Percentiles rank a stretch among this genome's conserved stretches.
phyloP scores from a whole-genome alignment of 2,329 filamentous ascomycete genomes.

The Talaromyces sp. region DNA sequence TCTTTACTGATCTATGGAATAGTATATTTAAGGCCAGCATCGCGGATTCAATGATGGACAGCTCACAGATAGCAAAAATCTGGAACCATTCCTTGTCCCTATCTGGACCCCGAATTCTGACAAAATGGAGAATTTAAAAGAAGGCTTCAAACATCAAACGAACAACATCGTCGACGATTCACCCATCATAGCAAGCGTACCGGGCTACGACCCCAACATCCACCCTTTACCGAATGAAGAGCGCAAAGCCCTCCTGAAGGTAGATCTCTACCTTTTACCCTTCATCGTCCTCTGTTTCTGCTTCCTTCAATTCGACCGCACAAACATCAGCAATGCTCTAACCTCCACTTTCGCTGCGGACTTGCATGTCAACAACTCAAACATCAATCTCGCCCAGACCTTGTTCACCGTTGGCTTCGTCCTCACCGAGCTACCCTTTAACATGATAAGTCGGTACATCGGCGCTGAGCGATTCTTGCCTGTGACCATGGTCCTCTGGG shows the following conservation, averaged over 20 bases:
- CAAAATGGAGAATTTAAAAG: constrained; percentile 1
- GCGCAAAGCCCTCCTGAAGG: constrained; percentile 6
- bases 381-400: constrained; percentile 26
- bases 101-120: not conserved
- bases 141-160: not conserved
- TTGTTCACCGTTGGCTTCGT: constrained; percentile 28
- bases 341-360: constrained; percentile 21
- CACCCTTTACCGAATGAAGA: not conserved
- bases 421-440: constrained; percentile 29
- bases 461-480: constrained; percentile 28
- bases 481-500: constrained; percentile 25
- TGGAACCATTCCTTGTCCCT: not conserved
- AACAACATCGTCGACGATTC: not conserved
- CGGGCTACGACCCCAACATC: constrained; percentile 11
- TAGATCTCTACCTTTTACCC: constrained; percentile 20
- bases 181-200: not conserved
- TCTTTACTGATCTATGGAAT: too few species aligned
- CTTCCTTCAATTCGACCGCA: constrained; percentile 26
- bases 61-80: not conserved
- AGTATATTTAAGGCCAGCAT: not conserved
- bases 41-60: not conserved
- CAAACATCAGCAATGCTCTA: constrained; percentile 26
- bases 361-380: constrained; percentile 23
- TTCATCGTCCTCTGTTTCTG: constrained; percentile 22
- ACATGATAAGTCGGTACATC: constrained; percentile 27